These are phyloP conservation scores for Teunomyces pallodes DNA, from an alignment of 805 yeast genomes.

Conservation along the genomic window DNA sequence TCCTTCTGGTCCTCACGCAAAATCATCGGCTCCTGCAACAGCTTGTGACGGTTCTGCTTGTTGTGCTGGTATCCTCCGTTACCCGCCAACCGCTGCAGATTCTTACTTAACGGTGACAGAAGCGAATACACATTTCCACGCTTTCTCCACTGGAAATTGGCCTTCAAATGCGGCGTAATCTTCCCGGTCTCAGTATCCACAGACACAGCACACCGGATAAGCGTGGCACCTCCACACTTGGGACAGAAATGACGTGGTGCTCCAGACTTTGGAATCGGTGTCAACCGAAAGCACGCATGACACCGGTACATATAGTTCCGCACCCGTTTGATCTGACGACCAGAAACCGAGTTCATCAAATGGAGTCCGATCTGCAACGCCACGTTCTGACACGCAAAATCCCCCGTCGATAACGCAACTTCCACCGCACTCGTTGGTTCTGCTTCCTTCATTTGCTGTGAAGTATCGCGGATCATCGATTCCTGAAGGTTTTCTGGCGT, in stretches of 20 bases:
- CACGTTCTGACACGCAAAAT: constrained; percentile 96
- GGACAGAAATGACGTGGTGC: constrained; percentile 87
- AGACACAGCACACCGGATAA: constrained; percentile 87
- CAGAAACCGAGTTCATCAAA: constrained; percentile 79
- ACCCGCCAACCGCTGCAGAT: constrained; percentile 67
- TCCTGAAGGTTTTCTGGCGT: constrained; percentile 80
- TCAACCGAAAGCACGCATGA: constrained; percentile 89
- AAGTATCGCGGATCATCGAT: constrained; percentile 62
- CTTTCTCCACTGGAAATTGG: constrained; percentile 89
- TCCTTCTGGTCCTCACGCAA: constrained; percentile 94
- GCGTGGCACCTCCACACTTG: constrained; percentile 90
- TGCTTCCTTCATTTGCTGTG: constrained; percentile 51
- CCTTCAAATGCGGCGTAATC: constrained; percentile 82
- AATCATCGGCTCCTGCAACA: constrained; percentile 48
- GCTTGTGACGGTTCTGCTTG: constrained; percentile 55
- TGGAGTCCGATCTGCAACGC: constrained; percentile 87
- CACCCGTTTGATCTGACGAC: constrained; percentile 78
- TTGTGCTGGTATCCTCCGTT: constrained; percentile 78
- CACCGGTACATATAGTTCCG: constrained; percentile 94
- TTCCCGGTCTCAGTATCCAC: constrained; percentile 77
- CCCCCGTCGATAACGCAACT: constrained; percentile 90
- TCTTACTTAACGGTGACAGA: constrained; percentile 85
- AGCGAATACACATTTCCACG: constrained; percentile 81
- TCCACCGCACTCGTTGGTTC: constrained; percentile 20
- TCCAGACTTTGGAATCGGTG: constrained; percentile 75